A percentile compares a stretch with the other conserved stretches of the same genome.
Conservation (phyloP, 306 rosid genomes). For the Pachyrhizus erosus region DNA sequence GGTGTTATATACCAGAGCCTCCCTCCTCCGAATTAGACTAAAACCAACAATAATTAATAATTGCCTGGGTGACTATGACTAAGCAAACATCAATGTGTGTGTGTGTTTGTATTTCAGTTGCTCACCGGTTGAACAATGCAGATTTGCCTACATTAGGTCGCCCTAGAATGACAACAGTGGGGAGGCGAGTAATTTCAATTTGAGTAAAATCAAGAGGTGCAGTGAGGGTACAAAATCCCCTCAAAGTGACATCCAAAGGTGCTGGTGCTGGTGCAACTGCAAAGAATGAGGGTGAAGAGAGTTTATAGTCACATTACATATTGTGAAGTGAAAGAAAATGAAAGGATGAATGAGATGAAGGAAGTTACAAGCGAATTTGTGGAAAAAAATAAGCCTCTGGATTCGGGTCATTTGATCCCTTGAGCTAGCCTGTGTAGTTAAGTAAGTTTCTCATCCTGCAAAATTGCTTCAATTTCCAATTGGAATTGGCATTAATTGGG, state of each 20-base stretch:
- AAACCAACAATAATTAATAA: no score
- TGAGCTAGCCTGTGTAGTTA: background rate
- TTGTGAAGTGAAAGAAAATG: background rate
- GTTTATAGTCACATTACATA: no score
- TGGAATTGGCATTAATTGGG: no score
- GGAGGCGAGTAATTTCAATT: conserved; percentile 35
- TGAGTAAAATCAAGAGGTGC: conserved; percentile 34
- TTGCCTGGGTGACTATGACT: no score
- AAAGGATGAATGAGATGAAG: background rate
- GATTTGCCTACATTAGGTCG: conserved; percentile 53
- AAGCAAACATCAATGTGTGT: no score
- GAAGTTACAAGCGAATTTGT: background rate
- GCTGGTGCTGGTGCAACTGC: background rate
- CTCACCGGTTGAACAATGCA: conserved; percentile 50
- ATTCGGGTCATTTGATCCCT: background rate
- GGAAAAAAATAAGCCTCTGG: background rate
- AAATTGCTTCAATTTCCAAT: background rate
- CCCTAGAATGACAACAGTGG: conserved; percentile 45
- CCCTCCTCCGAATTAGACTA: conserved; percentile 87
- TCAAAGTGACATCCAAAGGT: background rate
- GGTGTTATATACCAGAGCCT: conserved; percentile 93
- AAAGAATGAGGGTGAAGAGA: no score
- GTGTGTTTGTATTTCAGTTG: no score
- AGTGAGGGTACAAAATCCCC: conserved; percentile 15
- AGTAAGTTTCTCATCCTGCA: background rate